Conservation (phyloP, 768 basidiomycete genomes). For the Termitomyces sp. region DNA sequence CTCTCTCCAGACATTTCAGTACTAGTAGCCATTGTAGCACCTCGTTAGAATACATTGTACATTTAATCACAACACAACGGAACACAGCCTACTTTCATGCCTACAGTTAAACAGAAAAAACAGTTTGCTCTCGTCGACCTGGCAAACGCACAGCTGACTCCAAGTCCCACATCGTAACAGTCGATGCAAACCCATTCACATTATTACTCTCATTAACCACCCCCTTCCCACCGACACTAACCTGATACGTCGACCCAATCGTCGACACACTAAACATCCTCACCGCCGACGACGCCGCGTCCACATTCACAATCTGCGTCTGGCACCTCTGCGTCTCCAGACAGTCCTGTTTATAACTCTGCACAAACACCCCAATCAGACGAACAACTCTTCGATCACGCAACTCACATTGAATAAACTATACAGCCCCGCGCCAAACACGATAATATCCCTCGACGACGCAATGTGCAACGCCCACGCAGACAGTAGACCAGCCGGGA, state of each 20-base stretch:
- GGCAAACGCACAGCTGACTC: no score
- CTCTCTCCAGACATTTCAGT: conserved; percentile 30
- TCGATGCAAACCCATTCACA: no score
- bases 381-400: not conserved
- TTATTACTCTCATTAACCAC: conserved; percentile 40
- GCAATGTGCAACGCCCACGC: conserved; percentile 56
- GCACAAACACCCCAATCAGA: not conserved
- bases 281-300: conserved; percentile 16
- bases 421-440: conserved; percentile 69
- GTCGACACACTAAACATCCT: conserved; percentile 42
- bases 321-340: conserved; percentile 44
- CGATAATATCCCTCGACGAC: conserved; percentile 46
- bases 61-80: no score
- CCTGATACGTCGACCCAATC: conserved; percentile 42
- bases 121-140: no score
- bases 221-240: conserved; percentile 42
- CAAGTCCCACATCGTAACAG: no score
- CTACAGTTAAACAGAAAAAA: no score
- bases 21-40: conserved; percentile 28
- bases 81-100: no score
- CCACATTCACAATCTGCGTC: conserved; percentile 30
- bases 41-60: not conserved
- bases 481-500: conserved; percentile 27
- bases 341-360: conserved; percentile 54
- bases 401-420: conserved; percentile 56